Evolutionary conservation across 768 basidiomycete genomes (phyloP), one percentile per base, ranked within the genome.

Genomic region (Holtermanniella nyarrowii): DNA sequence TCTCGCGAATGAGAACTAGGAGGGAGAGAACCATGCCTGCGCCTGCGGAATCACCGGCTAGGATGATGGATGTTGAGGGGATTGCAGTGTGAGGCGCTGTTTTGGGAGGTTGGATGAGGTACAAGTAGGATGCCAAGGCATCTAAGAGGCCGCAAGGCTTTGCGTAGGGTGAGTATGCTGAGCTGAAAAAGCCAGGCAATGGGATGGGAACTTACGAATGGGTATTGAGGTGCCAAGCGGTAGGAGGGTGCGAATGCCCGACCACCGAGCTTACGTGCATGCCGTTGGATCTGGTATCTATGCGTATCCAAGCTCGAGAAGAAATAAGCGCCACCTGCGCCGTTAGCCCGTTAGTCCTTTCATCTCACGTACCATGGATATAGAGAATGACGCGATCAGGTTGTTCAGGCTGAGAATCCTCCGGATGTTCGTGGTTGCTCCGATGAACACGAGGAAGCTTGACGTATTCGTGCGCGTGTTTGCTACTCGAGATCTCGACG

Each of bases 231-330:
- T 11, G 66, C 52, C 49, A 68, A 46, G 5, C 69, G 54, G 44
- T 70, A 70, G 4, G 61, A 55, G 0, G 65, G 65, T 4, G 69
- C 69, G 27, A 73, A 71, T 1, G 70, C 71, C 11, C 71, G 56
- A 0, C 70, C 72, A 18, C 65, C 65, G 22, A 72, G 69, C 58
- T 73, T 73, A 20, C 72, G 59, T 0, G 69, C 69, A 57, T 73
- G 71, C 5, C 72, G 50, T 53, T 67, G 67, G 25, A 73, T 65
- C 42, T 71, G 71, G 48, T 73, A 73, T 5, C 72, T 60, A 45
- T 73, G 72, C 1, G 72, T 73, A 44, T 73, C 69, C 44, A 73
- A 57, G n/a, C 66, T 65, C 3, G 64, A 66, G 62, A 71, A 73
- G 64, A 71, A 72, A 62, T 68, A 70, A 0, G 72, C 72, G 7